Base-by-base conservation (phyloP, 345 rosid species). In the Limnanthes douglasii region DNA sequence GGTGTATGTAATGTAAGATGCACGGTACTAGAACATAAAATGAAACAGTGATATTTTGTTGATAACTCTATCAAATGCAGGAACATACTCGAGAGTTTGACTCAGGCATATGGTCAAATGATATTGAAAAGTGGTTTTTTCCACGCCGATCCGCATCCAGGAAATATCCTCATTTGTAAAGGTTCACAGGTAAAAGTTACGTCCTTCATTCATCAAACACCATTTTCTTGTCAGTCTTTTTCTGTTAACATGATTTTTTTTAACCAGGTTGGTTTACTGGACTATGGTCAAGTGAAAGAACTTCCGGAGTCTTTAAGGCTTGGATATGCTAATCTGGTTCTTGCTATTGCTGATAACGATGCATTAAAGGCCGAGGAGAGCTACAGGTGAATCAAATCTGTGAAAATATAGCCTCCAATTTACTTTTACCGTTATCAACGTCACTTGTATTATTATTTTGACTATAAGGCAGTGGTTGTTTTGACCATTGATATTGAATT, bases 71-170 rank as follows among this genome's bases (percentile, higher is more conserved):
- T 22, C n/a, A 12, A 28, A 25, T 63, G 53, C 78, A 83, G 86
- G 73, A 83, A 68, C 46, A 83, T 88, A 64, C 81, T 88, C 11
- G 55, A 65, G 50, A 83, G 81, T 59, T 56, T 88, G 63, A 76
- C 93, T 23, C 58, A 46, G 40, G 93, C 95, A 4, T 88, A 88
- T 51, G 93, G 97, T 35, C 90, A 88, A 61, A 88, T 88, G 95
- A 83, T 88, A 55, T 64, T 88, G 62, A 83, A 76, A 72, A 83
- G 93, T 39, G 97, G 95, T 46, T 79, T 68, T 72, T 83, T 83
- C 68, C 97, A 83, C 39, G 95, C 95, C 14, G 97, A 88, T 72
- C 93, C 95, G 14, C 95, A 88, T 64, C 97, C 95, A 0, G 97
- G 97, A 50, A 88, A 88, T 63, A 83, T 88, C 46, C 56, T 83